phyloP scores from a whole-genome alignment of 2,329 filamentous ascomycete species.

The Diaporthe ampelina region DNA sequence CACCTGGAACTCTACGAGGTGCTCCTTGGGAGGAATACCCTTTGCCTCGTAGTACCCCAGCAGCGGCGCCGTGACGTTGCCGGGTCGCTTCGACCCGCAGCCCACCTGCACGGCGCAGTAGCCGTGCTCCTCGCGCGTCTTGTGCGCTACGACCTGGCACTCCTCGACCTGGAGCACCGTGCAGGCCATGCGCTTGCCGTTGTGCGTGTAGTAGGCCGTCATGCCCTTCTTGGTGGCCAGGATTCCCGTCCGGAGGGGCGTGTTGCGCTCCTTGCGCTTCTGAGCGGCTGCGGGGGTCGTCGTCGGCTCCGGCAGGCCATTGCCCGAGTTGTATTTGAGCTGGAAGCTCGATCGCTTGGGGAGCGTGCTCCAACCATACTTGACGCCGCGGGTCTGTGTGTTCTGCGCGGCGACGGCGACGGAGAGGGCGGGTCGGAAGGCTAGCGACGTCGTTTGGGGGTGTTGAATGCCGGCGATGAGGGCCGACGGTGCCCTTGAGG shows the following conservation, averaged over 20 bases:
- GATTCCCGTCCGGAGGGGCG: conserved; percentile 81
- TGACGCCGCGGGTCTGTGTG: conserved; percentile 59
- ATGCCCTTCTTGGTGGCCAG: conserved; percentile 95
- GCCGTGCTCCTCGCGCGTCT: conserved; percentile 84
- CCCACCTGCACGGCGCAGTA: conserved; percentile 97
- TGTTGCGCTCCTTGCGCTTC: conserved; percentile 69
- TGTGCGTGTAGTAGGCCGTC: conserved; percentile 89
- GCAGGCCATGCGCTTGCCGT: conserved; percentile 83
- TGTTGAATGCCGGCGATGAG: conserved; percentile 44
- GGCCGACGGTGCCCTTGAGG: conserved; percentile 41
- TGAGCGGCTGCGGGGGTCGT: conserved; percentile 73
- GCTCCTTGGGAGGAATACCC: conserved; percentile 85
- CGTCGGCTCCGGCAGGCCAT: conserved; percentile 69
- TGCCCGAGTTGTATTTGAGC: conserved; percentile 71
- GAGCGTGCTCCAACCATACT: conserved; percentile 72
- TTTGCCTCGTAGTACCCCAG: conserved; percentile 90
- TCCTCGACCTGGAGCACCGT: conserved; percentile 95
- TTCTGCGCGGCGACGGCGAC: conserved; percentile 61
- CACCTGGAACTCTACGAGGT: conserved; percentile 90
- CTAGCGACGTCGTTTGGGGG: conserved; percentile 45
- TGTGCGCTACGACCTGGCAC: conserved; percentile 89
- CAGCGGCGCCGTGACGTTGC: conserved; percentile 84
- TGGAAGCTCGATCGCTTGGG: conserved; percentile 61
- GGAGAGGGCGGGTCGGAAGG: conserved; percentile 51
- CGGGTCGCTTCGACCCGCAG: conserved; percentile 78